A percentile compares a stretch with the other conserved stretches of the same genome.
Evolutionary conservation across 371 early-diverging fungal genomes (phyloP).

Genomic region (Mortierella sp.): DNA sequence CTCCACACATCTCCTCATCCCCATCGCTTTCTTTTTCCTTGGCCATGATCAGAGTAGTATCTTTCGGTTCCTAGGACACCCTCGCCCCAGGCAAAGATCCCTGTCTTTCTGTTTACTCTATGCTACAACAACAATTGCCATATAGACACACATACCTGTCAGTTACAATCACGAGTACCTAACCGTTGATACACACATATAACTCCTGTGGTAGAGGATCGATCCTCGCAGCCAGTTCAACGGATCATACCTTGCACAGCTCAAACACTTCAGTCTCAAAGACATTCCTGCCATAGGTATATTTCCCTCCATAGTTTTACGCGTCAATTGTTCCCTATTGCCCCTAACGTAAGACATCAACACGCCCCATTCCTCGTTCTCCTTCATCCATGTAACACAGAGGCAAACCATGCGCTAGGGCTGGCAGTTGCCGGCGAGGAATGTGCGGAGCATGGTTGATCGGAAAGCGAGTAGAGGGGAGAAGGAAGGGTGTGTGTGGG

Average conservation of each 20-base stretch:
- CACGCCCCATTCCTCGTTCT: too few relatives aligned
- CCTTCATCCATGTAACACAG: background rate
- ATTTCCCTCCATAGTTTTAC: background rate
- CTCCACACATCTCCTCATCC: too few relatives aligned
- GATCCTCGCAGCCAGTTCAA: slow-evolving; percentile 25
- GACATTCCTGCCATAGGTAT: slow-evolving; percentile 29
- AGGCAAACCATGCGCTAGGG: slow-evolving; percentile 32
- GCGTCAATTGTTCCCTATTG: too few relatives aligned
- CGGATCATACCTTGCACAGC: slow-evolving; percentile 22
- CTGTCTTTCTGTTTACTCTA: background rate
- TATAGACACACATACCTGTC: too few relatives aligned
- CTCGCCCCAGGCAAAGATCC: slow-evolving; percentile 35
- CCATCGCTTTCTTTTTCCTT: too few relatives aligned
- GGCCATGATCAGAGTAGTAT: too few relatives aligned
- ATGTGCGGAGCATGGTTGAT: slow-evolving; percentile 27
- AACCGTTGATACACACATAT: background rate
- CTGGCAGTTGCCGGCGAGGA: slow-evolving; percentile 18
- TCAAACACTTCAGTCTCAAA: slow-evolving; percentile 24
- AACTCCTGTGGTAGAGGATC: slow-evolving; percentile 17
- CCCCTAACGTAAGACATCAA: too few relatives aligned
- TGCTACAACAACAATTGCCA: background rate
- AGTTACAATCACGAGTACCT: too few relatives aligned
- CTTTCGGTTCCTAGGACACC: too few relatives aligned
- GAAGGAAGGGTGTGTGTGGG: background rate
- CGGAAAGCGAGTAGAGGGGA: background rate